These are phyloP conservation scores for Talaromyces sp. DNA, from an alignment of 2,329 filamentous ascomycete genomes.

Conservation along the genomic window DNA sequence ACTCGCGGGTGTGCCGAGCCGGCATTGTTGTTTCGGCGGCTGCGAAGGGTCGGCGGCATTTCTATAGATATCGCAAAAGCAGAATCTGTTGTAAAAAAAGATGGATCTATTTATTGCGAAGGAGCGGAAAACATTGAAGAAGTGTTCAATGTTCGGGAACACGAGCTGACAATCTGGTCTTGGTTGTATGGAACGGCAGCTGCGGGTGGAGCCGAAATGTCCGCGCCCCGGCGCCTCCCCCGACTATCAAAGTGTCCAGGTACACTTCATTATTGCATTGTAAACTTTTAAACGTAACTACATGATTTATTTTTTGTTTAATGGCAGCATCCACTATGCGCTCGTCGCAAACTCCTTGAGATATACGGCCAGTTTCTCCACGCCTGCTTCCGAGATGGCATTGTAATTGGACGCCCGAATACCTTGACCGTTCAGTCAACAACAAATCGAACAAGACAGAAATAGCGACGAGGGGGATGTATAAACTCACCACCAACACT, in stretches of 20 bases:
- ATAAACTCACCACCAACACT: slow-evolving; percentile 58
- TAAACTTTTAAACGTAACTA: background rate
- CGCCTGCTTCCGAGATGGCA: slow-evolving; percentile 55
- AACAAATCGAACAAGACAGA: background rate
- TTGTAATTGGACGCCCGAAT: slow-evolving; percentile 89
- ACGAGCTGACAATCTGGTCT: background rate
- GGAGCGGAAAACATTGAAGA: background rate
- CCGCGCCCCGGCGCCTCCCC: background rate
- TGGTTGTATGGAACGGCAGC: background rate
- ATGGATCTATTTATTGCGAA: background rate
- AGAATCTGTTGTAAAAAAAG: background rate
- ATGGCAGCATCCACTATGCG: background rate
- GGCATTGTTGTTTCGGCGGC: slow-evolving; percentile 1
- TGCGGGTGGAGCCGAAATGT: background rate
- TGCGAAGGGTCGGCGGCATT: slow-evolving; percentile 9
- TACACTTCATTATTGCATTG: background rate
- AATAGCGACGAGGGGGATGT: background rate
- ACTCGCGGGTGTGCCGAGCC: slow-evolving; percentile 1
- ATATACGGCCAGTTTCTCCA: slow-evolving; percentile 38
- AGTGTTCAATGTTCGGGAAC: background rate
- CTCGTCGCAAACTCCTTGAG: slow-evolving; percentile 48
- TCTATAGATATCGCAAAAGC: background rate
- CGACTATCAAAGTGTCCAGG: background rate
- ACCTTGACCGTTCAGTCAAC: slow-evolving; percentile 26
- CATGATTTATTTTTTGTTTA: background rate